A percentile compares a stretch with the other conserved stretches of the same genome.
These are phyloP conservation scores for Termitomyces sp. DNA, from an alignment of 768 basidiomycete species.

Conservation along the genomic window DNA sequence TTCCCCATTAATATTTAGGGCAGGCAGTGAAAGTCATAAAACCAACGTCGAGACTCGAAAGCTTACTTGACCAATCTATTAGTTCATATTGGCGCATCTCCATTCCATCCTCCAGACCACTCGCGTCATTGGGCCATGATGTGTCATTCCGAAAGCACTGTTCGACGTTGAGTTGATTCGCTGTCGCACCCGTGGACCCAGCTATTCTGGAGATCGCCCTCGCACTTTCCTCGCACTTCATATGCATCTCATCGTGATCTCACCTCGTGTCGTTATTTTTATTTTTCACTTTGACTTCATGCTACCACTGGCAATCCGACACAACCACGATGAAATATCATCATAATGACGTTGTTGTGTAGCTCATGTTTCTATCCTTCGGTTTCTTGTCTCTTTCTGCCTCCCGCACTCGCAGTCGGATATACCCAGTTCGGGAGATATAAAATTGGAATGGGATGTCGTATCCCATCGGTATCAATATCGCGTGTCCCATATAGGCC, in stretches of 20 bases:
- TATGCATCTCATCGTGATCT: background rate
- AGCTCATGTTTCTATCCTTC: slow-evolving; percentile 8
- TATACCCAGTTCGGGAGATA: background rate
- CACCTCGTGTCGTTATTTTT: background rate
- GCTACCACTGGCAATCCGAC: background rate
- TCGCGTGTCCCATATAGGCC: background rate
- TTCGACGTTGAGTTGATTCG: slow-evolving; percentile 4
- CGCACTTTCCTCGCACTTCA: too few relatives aligned
- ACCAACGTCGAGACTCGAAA: background rate
- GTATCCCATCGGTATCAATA: background rate
- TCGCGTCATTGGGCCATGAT: slow-evolving; percentile 1
- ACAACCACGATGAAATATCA: background rate
- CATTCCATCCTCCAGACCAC: background rate
- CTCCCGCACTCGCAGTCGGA: background rate
- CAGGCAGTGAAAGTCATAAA: background rate
- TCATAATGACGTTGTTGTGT: slow-evolving; percentile 5
- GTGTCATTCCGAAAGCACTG: background rate
- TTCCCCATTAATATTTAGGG: background rate
- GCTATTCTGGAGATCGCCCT: background rate
- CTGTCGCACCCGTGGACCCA: slow-evolving; percentile 5
- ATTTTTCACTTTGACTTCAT: background rate
- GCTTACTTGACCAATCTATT: slow-evolving; percentile 6
- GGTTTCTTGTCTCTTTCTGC: background rate
- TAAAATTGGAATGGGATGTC: background rate
- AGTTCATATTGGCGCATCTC: background rate